Evolutionary conservation across 805 yeast genomes (phyloP), one percentile per base, ranked within the genome.

Genomic region (Metschnikowia kofuensis): DNA sequence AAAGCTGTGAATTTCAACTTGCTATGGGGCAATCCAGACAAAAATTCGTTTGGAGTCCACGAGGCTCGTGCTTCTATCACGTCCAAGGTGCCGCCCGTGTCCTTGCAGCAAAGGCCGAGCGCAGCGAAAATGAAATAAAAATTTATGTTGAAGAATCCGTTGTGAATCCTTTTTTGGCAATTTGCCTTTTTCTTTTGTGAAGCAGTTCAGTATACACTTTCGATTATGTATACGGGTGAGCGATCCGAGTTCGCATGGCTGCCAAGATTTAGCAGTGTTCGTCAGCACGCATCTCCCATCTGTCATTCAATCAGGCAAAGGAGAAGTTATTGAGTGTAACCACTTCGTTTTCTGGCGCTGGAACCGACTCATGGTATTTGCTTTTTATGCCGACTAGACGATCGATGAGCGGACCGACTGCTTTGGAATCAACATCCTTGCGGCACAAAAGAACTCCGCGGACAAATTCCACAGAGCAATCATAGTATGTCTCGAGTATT

Each of bases 391-490:
- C 62, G 29, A 49, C 56, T 42, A 72, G 62, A 37, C 57, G 53
- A 8, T 61, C 61, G 1, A 69, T 55, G 45, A 74, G 58, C 16
- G 55, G 58, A 40, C 58, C 62, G 6, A 70, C 62, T 38, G 55
- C 57, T 21, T 57, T 54, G 50, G 63, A 59, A 37, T 73, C 77
- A 60, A 69, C 58, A 52, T 74, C 79, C 59, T 70, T 79, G 58
- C 77, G 70, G 58, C 72, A 77, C 54, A 74, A 71, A 45, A 90
- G 73, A 38, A 89, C 77, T 12, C 83, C 83, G 40, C 78, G 79
- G 38, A 91, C 75, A 59, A 89, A 79, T 44, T 80, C 84, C 7
- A 84, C 68, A 0, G 96, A 90, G 49, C 91, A 83, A 63, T 89
- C 90, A 69, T 89, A 84, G 70, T 84, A 89, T 37, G 77, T 78